Percentiles rank a stretch among this genome's conserved stretches.
These are phyloP conservation scores for Hawksworthiomyces lignivorus DNA, from an alignment of 2,329 filamentous ascomycete genomes.

Conservation along the genomic window DNA sequence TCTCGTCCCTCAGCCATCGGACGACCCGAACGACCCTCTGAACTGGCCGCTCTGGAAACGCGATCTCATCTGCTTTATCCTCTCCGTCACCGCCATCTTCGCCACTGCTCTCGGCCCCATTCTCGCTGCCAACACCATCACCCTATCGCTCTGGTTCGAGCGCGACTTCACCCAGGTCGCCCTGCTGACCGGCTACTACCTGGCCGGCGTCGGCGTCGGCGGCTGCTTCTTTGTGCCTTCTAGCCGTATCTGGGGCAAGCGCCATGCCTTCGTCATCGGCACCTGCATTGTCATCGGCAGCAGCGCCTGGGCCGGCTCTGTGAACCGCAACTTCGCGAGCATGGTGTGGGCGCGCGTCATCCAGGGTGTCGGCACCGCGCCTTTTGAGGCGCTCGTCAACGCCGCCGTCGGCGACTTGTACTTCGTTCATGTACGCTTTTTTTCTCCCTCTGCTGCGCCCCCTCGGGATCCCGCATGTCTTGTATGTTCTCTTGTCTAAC, in stretches of 20 bases:
- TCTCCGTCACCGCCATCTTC: conserved; percentile 75
- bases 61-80: conserved; percentile 68
- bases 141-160: conserved; percentile 59
- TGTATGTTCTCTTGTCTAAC: background rate
- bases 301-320: conserved; percentile 70
- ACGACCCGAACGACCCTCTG: conserved; percentile 84
- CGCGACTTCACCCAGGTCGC: conserved; percentile 68
- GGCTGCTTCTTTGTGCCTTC: conserved; percentile 82
- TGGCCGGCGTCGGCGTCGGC: conserved; percentile 73
- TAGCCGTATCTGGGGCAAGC: conserved; percentile 85
- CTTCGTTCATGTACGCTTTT: conserved; percentile 56
- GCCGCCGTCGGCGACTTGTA: conserved; percentile 85
- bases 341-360: conserved; percentile 73
- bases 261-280: conserved; percentile 77
- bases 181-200: conserved; percentile 77
- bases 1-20: conserved; percentile 76
- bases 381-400: conserved; percentile 86
- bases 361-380: conserved; percentile 79
- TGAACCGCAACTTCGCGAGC: conserved; percentile 59
- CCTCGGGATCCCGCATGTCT: too few species aligned
- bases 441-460: background rate
- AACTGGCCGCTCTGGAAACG: conserved; percentile 80
- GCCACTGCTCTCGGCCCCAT: conserved; percentile 79
- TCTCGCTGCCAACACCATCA: conserved; percentile 80
- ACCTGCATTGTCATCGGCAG: conserved; percentile 65